Evolutionary conservation across 768 basidiomycete species (phyloP).

Genomic region (Pulveroboletus frians): DNA sequence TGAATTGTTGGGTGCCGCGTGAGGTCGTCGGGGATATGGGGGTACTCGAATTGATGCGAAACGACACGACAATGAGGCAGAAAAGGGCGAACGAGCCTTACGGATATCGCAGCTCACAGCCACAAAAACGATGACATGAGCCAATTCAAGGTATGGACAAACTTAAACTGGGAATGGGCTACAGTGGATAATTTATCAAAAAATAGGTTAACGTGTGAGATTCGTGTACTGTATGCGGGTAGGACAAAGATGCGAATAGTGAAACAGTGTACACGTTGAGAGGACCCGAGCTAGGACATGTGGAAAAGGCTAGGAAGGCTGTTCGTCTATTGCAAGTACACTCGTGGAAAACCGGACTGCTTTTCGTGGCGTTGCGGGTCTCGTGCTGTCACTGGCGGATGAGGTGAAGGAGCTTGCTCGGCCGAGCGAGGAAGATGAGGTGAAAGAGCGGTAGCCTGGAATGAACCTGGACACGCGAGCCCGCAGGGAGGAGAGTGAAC

Average conservation of each 20-base stretch:
- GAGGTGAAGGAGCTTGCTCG: slow-evolving; percentile 29
- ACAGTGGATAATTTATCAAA: slow-evolving; percentile 30
- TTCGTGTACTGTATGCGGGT: slow-evolving; percentile 18
- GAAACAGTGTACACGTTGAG: slow-evolving; percentile 9
- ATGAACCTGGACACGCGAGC: slow-evolving; percentile 51
- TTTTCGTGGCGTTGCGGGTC: slow-evolving; percentile 48
- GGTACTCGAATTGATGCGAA: neutral
- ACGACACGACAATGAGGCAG: neutral
- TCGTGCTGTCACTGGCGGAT: slow-evolving; percentile 32
- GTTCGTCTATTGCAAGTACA: slow-evolving; percentile 29
- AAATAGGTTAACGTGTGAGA: slow-evolving; percentile 19
- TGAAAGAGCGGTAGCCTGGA: slow-evolving; percentile 38
- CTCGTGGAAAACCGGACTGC: slow-evolving; percentile 58
- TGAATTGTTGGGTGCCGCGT: slow-evolving; percentile 1
- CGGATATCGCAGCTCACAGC: slow-evolving; percentile 21
- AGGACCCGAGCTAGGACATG: slow-evolving; percentile 4
- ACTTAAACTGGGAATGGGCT: slow-evolving; percentile 19
- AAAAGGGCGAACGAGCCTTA: neutral
- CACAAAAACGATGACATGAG: slow-evolving; percentile 23
- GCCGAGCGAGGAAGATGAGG: slow-evolving; percentile 31
- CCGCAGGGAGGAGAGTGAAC: slow-evolving; percentile 38
- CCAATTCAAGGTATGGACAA: slow-evolving; percentile 3
- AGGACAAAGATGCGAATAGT: slow-evolving; percentile 20
- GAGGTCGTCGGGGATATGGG: slow-evolving; percentile 2
- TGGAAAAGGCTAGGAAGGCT: slow-evolving; percentile 10